Base-by-base conservation (phyloP, 371 early-diverging fungal genomes). In the Entomophthora muscae region DNA sequence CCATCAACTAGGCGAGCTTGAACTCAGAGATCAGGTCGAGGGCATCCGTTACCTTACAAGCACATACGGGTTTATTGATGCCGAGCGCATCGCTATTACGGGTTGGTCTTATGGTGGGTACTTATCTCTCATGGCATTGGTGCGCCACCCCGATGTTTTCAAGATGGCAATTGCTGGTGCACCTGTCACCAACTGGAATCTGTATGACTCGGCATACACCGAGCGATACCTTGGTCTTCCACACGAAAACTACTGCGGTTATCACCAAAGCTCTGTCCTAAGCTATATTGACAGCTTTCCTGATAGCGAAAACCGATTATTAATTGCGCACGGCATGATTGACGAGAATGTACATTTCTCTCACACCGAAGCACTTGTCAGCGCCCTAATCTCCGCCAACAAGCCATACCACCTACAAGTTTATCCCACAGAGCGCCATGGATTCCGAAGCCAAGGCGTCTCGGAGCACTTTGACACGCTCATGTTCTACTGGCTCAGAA, bases 321-420 rank as follows among this genome's bases (percentile, higher is more conserved):
- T 90, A 31, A 72, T 90, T 56, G 86, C 78, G 0, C 90, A 90
- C 67, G 90, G 90, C 0, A 68, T 82, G 53, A 81, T 83, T 63
- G 90, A 90, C 69, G 89, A 90, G 67, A 90, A 90, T 69, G 90
- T 90, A 1, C 88, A 88, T 69, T 82, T 83, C 61, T 75, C 72
- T 54, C 78, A 88, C 69, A 80, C 85, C 0, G 80, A 84, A 56
- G 26, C 69, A 27, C 67, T 89, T 56, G 78, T 82, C 0, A 70
- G 79, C 1, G 76, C 73, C 2, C 66, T 90, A 17, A 75, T 81
- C 10, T 77, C 78, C 60, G 64, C 62, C 24, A 73, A 78, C 57
- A 83, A 82, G 61, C 82, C 82, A 2, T 78, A 85, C 65, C 75
- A 80, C 59, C 64, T 83, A 2, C 83, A 85, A 72, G 70, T 83